phyloP scores from a whole-genome alignment of 441 rosid species.

The Adansonia rubrostipa region DNA sequence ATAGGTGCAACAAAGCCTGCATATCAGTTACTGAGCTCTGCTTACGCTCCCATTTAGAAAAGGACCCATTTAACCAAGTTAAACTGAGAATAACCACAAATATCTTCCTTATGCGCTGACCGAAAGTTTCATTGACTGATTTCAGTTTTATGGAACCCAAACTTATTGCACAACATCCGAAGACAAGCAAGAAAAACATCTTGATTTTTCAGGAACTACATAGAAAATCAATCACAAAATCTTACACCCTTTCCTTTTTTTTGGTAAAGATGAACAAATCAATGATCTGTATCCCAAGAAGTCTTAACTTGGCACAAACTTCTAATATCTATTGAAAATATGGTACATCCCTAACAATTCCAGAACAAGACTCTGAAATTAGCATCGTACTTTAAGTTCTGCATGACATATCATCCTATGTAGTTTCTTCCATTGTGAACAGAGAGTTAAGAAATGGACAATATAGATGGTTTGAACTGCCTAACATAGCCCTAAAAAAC shows the following conservation, averaged over 20 bases:
- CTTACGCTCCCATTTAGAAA: neutral
- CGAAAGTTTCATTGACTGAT: neutral
- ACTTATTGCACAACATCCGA: neutral
- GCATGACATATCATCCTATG: neutral
- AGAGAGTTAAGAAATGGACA: conserved; percentile 16
- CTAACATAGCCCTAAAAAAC: neutral
- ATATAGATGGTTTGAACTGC: neutral
- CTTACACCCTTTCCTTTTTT: neutral
- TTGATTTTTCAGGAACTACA: neutral
- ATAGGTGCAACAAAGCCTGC: neutral
- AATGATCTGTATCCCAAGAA: conserved; percentile 1
- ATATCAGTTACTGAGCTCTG: neutral
- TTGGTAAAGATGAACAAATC: neutral
- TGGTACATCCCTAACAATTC: neutral
- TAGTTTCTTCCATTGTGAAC: conserved; percentile 1
- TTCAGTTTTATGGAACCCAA: neutral
- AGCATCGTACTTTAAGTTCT: neutral
- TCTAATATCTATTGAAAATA: neutral
- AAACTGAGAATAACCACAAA: neutral
- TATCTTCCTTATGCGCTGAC: neutral
- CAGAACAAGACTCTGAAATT: neutral
- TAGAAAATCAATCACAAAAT: conserved; percentile 15
- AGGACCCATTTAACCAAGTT: neutral
- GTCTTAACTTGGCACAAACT: neutral
- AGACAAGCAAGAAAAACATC: neutral